phyloP scores from a whole-genome alignment of 2,329 filamentous ascomycete genomes.

The Pochonia chlamydosporia region DNA sequence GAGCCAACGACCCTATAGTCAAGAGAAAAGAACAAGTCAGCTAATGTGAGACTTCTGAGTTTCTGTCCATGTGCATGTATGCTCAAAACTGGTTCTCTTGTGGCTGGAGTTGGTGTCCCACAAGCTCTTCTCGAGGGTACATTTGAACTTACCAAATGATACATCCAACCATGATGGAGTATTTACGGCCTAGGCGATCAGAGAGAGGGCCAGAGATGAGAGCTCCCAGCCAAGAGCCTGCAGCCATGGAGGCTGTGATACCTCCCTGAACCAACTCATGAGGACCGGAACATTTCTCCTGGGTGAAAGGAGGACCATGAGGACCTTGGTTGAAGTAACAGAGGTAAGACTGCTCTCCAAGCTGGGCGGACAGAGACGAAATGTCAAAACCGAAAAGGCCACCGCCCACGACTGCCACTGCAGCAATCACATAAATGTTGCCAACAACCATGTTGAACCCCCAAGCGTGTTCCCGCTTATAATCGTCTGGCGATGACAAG shows the following conservation, averaged over 20 bases:
- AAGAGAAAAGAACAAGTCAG: background rate
- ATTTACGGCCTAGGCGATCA: conserved; percentile 43
- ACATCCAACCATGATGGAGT: conserved; percentile 43
- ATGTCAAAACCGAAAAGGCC: conserved; percentile 63
- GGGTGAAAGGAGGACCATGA: conserved; percentile 22
- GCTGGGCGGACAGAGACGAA: conserved; percentile 46
- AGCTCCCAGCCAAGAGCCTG: conserved; percentile 45
- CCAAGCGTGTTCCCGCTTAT: background rate
- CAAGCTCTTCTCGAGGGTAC: background rate
- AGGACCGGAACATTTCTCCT: conserved; percentile 26
- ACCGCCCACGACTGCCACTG: conserved; percentile 31
- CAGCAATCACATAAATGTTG: conserved; percentile 30
- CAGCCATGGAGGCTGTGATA: conserved; percentile 46
- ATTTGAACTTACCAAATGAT: conserved; percentile 39
- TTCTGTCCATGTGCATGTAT: background rate
- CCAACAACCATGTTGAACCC: conserved; percentile 21
- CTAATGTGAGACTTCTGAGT: background rate
- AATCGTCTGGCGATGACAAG: background rate
- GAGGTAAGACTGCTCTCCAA: conserved; percentile 28
- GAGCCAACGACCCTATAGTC: conserved; percentile 40
- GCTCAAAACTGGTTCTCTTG: background rate
- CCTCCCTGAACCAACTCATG: conserved; percentile 41
- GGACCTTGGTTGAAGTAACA: conserved; percentile 33
- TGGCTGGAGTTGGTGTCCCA: background rate
- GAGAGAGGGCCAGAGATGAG: conserved; percentile 42